Conservation (phyloP, 2,329 filamentous ascomycete species). For the Phyllosticta ampelicida region DNA sequence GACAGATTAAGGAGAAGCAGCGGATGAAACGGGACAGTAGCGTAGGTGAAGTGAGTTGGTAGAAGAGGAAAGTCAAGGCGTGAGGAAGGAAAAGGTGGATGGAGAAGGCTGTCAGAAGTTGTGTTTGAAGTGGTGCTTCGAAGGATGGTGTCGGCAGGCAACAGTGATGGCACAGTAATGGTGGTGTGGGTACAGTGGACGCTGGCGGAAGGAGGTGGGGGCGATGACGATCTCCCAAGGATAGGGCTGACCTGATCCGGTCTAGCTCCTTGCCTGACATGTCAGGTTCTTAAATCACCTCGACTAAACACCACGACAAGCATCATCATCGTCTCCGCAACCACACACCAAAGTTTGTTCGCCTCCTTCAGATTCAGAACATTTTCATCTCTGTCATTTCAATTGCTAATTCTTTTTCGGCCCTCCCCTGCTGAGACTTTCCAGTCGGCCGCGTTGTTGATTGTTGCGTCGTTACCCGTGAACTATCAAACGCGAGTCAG, state of each 20-base stretch:
- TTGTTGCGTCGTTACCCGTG: neutral
- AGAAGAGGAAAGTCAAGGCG: neutral
- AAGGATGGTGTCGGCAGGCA: conserved; percentile 1
- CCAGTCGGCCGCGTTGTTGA: neutral
- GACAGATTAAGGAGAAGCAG: neutral
- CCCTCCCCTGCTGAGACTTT: neutral
- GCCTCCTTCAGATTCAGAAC: too few species aligned
- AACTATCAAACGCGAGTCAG: neutral
- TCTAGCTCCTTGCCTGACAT: neutral
- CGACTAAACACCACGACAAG: neutral
- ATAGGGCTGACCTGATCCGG: neutral
- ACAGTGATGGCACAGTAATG: neutral
- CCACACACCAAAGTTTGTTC: too few species aligned
- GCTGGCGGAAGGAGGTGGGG: neutral
- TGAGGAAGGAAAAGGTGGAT: neutral
- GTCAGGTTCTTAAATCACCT: neutral
- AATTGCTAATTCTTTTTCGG: too few species aligned
- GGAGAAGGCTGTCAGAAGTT: neutral
- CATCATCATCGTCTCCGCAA: too few species aligned
- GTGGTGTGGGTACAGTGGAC: neutral
- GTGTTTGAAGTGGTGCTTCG: neutral
- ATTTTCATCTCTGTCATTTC: too few species aligned
- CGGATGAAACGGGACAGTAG: neutral
- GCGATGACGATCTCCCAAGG: neutral
- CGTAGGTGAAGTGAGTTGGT: neutral